phyloP scores from a whole-genome alignment of 2,329 filamentous ascomycete genomes.

The Ophiostoma pallidulum region DNA sequence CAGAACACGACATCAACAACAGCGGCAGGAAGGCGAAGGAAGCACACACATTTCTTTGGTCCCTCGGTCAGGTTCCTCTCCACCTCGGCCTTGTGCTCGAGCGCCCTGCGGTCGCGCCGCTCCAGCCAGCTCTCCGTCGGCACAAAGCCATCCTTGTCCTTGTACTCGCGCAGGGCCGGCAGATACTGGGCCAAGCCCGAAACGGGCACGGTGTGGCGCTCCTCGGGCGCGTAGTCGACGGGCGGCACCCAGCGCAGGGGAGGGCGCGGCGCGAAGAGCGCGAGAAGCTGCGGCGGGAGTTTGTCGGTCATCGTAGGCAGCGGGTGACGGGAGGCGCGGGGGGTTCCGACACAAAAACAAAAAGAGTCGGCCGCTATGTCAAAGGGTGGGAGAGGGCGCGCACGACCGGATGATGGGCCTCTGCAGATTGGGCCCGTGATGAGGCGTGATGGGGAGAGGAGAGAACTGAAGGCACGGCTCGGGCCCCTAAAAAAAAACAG shows the following conservation, averaged over 20 bases:
- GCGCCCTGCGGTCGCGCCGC: constrained; percentile 70
- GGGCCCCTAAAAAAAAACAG: no score
- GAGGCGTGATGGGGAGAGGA: no score
- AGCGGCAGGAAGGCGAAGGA: background rate
- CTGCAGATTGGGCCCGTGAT: no score
- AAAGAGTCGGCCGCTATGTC: no score
- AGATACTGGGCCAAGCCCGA: constrained; percentile 67
- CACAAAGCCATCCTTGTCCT: constrained; percentile 63
- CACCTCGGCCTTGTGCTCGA: constrained; percentile 64
- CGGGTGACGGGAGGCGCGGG: no score
- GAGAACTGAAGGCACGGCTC: no score
- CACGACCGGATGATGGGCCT: no score
- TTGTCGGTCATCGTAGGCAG: constrained; percentile 76
- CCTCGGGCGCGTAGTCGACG: constrained; percentile 71
- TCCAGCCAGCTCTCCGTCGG: constrained; percentile 92
- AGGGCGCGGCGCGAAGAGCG: constrained; percentile 90
- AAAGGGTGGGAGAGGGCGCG: no score
- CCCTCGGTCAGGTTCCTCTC: constrained; percentile 56
- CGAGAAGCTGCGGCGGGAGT: constrained; percentile 82
- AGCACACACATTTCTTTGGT: constrained; percentile 52
- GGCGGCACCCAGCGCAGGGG: constrained; percentile 83
- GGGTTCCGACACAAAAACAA: no score
- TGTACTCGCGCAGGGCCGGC: constrained; percentile 64
- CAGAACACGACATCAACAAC: no score
- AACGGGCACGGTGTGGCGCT: constrained; percentile 66